Conservation (phyloP, 2,329 filamentous ascomycete genomes). For the Alternaria angustiovoidea region DNA sequence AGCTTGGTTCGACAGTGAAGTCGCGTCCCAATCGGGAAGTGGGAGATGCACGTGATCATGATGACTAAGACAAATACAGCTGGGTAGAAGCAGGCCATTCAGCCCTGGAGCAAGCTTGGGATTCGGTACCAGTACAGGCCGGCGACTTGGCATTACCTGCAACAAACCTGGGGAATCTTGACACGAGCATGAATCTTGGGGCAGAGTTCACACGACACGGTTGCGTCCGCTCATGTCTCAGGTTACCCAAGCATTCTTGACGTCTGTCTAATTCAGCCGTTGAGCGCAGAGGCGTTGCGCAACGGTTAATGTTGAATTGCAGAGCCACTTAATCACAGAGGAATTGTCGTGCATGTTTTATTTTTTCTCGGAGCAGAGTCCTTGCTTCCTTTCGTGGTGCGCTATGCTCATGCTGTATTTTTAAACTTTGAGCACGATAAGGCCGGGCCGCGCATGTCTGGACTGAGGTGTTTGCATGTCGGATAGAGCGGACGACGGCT, state of each 20-base stretch:
- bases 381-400: too few relatives aligned
- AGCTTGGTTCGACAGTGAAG: conserved; percentile 13
- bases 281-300: neutral
- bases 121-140: neutral
- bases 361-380: neutral
- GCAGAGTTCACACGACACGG: conserved; percentile 6
- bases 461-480: conserved; percentile 1
- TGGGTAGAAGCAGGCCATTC: neutral
- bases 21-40: conserved; percentile 19
- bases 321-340: neutral
- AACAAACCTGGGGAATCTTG: conserved; percentile 18
- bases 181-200: conserved; percentile 11
- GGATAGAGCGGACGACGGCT: conserved; percentile 6
- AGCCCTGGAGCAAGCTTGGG: neutral
- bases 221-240: conserved; percentile 8
- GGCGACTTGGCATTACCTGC: conserved; percentile 6
- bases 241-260: conserved; percentile 9
- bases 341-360: neutral
- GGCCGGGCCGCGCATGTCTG: conserved; percentile 6
- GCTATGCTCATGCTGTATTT: neutral
- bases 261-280: conserved; percentile 9
- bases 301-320: neutral
- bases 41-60: conserved; percentile 16
- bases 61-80: conserved; percentile 9
- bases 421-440: neutral